A percentile compares a stretch with the other conserved stretches of the same genome.
These are phyloP conservation scores for Pinus taeda DNA, from an alignment of 75 land plant genomes.

Conservation along the genomic window DNA sequence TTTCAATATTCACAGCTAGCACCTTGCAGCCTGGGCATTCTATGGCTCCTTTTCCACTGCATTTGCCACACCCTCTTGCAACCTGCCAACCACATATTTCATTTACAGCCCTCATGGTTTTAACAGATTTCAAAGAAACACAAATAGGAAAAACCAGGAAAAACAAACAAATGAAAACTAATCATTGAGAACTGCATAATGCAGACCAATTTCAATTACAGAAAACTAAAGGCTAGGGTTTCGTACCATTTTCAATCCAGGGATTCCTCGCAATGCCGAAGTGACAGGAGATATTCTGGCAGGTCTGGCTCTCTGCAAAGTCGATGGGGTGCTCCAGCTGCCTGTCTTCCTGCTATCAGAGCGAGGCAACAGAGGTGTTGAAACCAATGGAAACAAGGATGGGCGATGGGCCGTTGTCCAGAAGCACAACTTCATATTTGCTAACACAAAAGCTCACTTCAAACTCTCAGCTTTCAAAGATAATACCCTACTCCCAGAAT, in stretches of 20 bases:
- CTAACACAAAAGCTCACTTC: no score
- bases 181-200: no score
- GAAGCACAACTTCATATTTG: slow-evolving; percentile 3
- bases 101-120: neutral
- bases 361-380: neutral
- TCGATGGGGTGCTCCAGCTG: neutral
- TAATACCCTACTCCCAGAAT: no score
- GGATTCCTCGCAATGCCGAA: slow-evolving; percentile 6
- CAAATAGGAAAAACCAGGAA: neutral
- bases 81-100: slow-evolving; percentile 18
- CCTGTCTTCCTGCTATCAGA: neutral
- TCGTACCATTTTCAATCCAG: slow-evolving; percentile 4
- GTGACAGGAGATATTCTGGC: slow-evolving; percentile 6
- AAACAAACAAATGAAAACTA: no score
- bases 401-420: slow-evolving; percentile 7
- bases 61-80: slow-evolving; percentile 48
- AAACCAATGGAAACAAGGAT: slow-evolving; percentile 11
- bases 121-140: neutral
- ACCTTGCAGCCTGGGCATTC: slow-evolving; percentile 91
- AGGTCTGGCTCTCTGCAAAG: slow-evolving; percentile 1
- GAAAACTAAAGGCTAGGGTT: neutral
- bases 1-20: neutral
- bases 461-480: no score
- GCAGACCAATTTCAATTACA: neutral
- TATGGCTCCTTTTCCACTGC: slow-evolving; percentile 74